Evolutionary conservation across 495 filamentous ascomycete genomes (phyloP).

Genomic region (Neurospora sp.): DNA sequence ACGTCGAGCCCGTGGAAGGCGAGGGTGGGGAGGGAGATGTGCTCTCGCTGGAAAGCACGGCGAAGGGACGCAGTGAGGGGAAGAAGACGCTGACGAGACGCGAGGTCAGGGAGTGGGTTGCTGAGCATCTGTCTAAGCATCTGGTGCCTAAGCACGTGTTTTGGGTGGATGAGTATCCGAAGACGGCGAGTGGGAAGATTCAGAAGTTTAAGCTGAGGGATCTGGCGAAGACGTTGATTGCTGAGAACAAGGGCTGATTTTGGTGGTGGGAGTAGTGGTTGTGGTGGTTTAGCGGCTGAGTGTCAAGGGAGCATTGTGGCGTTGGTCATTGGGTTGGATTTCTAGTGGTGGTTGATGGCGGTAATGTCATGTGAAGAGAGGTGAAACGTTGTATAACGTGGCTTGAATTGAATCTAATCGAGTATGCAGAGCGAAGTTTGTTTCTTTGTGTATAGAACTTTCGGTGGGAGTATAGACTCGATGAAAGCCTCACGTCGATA

Average conservation of each 20-base stretch:
- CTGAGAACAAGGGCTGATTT: not conserved
- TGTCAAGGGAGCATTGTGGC: not conserved
- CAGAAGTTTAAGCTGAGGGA: slow-evolving; percentile 87
- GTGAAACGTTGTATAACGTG: not conserved
- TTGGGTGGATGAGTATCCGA: slow-evolving; percentile 72
- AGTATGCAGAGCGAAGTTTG: not conserved
- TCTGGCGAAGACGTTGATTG: slow-evolving; percentile 22
- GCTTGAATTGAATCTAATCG: not conserved
- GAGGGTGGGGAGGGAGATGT: slow-evolving; percentile 6
- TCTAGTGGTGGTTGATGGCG: not conserved
- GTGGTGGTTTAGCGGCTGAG: not conserved
- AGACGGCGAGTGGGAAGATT: slow-evolving; percentile 95
- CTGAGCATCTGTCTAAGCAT: slow-evolving; percentile 60
- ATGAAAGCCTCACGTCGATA: not conserved
- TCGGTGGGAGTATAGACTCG: too few relatives aligned
- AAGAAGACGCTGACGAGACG: slow-evolving; percentile 35
- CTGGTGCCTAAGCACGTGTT: slow-evolving; percentile 85
- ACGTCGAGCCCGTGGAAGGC: slow-evolving; percentile 21
- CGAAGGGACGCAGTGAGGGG: slow-evolving; percentile 2
- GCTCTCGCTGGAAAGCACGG: not conserved
- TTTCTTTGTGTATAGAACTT: not conserved
- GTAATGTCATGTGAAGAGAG: not conserved
- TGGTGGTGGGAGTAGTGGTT: not conserved
- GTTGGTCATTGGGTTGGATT: not conserved
- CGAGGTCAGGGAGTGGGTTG: slow-evolving; percentile 63